Evolutionary conservation across 2,329 filamentous ascomycete genomes (phyloP).

Genomic region (Zymoseptoria passerinii): DNA sequence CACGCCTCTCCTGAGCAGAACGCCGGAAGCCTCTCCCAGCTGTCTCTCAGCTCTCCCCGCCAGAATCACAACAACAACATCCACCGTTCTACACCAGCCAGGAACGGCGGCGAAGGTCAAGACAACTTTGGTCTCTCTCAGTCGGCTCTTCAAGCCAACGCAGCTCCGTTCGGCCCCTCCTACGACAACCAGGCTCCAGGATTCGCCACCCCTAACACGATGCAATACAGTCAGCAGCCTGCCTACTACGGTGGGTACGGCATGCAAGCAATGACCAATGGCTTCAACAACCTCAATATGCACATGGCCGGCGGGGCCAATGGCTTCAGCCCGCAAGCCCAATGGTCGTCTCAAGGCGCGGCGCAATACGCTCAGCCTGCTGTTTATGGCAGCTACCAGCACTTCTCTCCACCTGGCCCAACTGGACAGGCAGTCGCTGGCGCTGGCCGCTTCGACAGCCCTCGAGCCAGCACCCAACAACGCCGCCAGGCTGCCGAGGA

Average conservation of each 20-base stretch:
- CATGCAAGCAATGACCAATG: conserved; percentile 57
- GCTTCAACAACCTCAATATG: conserved; percentile 59
- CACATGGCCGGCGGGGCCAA: conserved; percentile 24
- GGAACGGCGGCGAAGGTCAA: conserved; percentile 39
- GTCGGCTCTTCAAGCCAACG: conserved; percentile 70
- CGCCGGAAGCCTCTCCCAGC: conserved; percentile 75
- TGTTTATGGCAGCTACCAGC: conserved; percentile 49
- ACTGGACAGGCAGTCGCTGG: conserved; percentile 30
- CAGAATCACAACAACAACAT: conserved; percentile 64
- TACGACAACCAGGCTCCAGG: conserved; percentile 31
- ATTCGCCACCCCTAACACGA: conserved; percentile 22
- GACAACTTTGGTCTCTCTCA: conserved; percentile 53
- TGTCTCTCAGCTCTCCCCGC: conserved; percentile 48
- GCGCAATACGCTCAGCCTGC: conserved; percentile 35
- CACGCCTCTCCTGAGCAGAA: conserved; percentile 34
- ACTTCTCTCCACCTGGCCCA: conserved; percentile 37
- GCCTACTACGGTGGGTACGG: conserved; percentile 43
- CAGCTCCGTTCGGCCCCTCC: conserved; percentile 64
- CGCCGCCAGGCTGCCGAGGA: conserved; percentile 67
- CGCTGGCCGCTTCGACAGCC: conserved; percentile 55
- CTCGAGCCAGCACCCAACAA: conserved; percentile 66
- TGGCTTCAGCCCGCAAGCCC: conserved; percentile 18
- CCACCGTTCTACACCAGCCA: conserved; percentile 17
- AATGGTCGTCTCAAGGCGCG: conserved; percentile 26
- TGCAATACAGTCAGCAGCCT: conserved; percentile 21